phyloP scores from a whole-genome alignment of 495 filamentous ascomycete genomes.

The Staphylotrichum longicolle region DNA sequence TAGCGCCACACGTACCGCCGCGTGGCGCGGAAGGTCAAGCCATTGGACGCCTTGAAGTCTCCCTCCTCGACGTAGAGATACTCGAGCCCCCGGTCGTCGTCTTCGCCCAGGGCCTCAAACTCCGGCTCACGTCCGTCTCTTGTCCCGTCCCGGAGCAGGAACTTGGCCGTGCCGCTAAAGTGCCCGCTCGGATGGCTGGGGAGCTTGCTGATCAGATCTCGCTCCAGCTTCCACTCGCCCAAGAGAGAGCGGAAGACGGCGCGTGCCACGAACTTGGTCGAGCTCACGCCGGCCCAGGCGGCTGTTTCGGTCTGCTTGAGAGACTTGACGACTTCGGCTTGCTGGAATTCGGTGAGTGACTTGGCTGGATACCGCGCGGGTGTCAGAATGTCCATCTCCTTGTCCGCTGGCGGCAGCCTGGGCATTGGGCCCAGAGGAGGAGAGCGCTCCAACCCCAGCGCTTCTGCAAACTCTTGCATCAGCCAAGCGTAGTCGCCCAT shows the following conservation, averaged over 20 bases:
- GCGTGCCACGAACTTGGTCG: slow-evolving; percentile 50
- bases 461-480: slow-evolving; percentile 61
- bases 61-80: slow-evolving; percentile 68
- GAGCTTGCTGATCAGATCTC: slow-evolving; percentile 45
- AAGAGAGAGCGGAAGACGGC: slow-evolving; percentile 73
- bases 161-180: slow-evolving; percentile 59
- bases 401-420: slow-evolving; percentile 34
- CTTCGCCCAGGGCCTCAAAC: slow-evolving; percentile 21
- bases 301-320: slow-evolving; percentile 37
- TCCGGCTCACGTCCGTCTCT: slow-evolving; percentile 45
- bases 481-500: slow-evolving; percentile 79
- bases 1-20: slow-evolving; percentile 59
- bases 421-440: slow-evolving; percentile 50
- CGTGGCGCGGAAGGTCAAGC: slow-evolving; percentile 49
- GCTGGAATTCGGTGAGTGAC: slow-evolving; percentile 19
- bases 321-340: slow-evolving; percentile 28
- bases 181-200: slow-evolving; percentile 57
- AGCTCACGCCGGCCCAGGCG: slow-evolving; percentile 35
- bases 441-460: slow-evolving; percentile 21
- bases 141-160: slow-evolving; percentile 58
- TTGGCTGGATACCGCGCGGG: slow-evolving; percentile 42
- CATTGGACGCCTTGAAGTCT: slow-evolving; percentile 51
- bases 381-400: slow-evolving; percentile 47
- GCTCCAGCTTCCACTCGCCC: slow-evolving; percentile 64
- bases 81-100: slow-evolving; percentile 51